Conservation (phyloP, 768 basidiomycete genomes). For the Tremella fuciformis region DNA sequence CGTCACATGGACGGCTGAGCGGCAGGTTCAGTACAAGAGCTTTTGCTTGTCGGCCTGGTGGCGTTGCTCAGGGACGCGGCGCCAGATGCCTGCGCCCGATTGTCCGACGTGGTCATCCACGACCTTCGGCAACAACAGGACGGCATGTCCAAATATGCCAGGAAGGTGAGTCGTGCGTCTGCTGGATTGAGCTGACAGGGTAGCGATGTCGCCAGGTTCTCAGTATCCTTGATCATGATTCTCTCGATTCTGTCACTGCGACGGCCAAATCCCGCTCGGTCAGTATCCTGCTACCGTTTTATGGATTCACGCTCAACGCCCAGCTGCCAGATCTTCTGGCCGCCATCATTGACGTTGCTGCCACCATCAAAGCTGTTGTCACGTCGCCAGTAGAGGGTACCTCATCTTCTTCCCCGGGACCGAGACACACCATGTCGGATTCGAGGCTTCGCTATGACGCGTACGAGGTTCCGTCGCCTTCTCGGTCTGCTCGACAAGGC, state of each 20-base stretch:
- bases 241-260: background rate
- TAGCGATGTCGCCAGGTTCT: conserved; percentile 5
- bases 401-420: background rate
- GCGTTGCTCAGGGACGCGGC: background rate
- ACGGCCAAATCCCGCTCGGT: background rate
- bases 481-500: background rate
- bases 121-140: background rate
- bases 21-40: conserved; percentile 21
- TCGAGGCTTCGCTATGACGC: conserved; percentile 24
- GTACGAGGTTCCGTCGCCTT: conserved; percentile 14
- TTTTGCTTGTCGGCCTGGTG: conserved; percentile 15
- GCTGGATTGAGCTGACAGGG: background rate
- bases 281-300: background rate
- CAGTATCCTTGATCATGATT: conserved; percentile 1
- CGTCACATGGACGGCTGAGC: background rate
- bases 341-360: conserved; percentile 8
- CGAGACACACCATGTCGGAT: background rate
- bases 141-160: background rate
- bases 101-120: background rate
- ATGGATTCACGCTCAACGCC: background rate
- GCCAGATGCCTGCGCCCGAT: background rate
- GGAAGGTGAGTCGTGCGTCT: background rate
- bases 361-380: background rate
- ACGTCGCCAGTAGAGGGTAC: background rate
- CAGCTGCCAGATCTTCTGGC: conserved; percentile 14